Percentiles rank a stretch among this genome's conserved stretches.
phyloP scores from a whole-genome alignment of 2,329 filamentous ascomycete species.

The Trichoderma koningiopsis region DNA sequence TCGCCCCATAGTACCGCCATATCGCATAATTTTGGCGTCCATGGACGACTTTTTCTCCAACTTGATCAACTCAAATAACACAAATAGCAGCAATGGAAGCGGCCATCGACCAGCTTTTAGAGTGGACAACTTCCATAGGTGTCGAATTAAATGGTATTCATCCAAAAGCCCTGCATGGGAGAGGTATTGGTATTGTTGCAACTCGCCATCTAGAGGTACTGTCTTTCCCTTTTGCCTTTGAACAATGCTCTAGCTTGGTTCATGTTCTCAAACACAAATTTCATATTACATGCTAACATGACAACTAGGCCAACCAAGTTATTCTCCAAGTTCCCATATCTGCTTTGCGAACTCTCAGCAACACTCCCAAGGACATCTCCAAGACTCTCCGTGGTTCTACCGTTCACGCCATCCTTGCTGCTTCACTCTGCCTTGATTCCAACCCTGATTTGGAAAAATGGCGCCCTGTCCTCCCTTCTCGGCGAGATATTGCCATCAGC shows the following conservation, averaged over 20 bases:
- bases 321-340: constrained; percentile 66
- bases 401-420: constrained; percentile 73
- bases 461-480: constrained; percentile 68
- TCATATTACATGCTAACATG: constrained; percentile 5
- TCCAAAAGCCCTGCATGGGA: constrained; percentile 67
- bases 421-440: constrained; percentile 61
- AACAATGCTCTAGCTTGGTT: background rate
- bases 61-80: background rate
- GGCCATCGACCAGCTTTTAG: constrained; percentile 55
- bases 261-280: background rate
- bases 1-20: constrained; percentile 5
- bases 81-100: constrained; percentile 27
- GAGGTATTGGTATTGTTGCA: constrained; percentile 78
- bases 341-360: constrained; percentile 66
- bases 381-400: constrained; percentile 54
- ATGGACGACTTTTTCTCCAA: background rate
- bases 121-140: constrained; percentile 68
- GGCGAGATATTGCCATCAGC: constrained; percentile 55
- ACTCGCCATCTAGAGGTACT: constrained; percentile 65
- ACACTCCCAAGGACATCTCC: constrained; percentile 57
- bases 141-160: constrained; percentile 68
- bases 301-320: constrained; percentile 47
- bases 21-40: constrained; percentile 8
- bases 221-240: background rate
- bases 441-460: constrained; percentile 56